Evolutionary conservation across 164 flowering plant species (phyloP), one percentile per base, ranked within the genome.

Genomic region (Buxus sempervirens): DNA sequence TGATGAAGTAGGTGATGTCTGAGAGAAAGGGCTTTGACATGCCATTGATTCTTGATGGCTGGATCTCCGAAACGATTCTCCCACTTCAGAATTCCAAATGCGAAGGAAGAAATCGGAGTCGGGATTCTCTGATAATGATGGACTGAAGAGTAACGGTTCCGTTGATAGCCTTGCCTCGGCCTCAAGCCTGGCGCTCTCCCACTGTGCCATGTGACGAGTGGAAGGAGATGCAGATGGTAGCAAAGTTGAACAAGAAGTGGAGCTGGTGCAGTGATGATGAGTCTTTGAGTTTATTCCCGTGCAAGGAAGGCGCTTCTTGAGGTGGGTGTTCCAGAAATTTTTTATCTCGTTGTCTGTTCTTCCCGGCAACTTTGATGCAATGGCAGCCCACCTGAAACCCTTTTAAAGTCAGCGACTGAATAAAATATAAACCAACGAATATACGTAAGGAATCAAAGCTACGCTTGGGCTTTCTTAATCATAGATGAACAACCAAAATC

Each of bases 341-440:
- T 95, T 95, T 72, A 95, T 83, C 86, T 95, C 99, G 67, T 95
- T 95, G 78, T 95, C 99, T 0, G 99, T 95, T 75, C 99, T 84
- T 62, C 99, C 99, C 0, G 96, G 89, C 23, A 95, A 69, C 57
- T 92, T 91, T 21, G 90, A 74, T 19, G 99, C 96, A 32, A 95
- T 95, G 9, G 96, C 89, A 22, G 99, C 93, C 99, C 99, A 95
- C 82, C 99, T 95, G 80, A 71, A 28, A 55, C 13, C 26, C 12
- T 45, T 10, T 45, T 32, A 3, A 32, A 45, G 2, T 45, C 18
- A 45, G 51, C 12, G 18, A 10, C 18, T 45, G 45, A 5, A 41
- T 5, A 12, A 41, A 41, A 41, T 5, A 41, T 5, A 41, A 41
- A 41, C 5, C 45, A 5, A 12, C 45, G n/a, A n/a, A n/a, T n/a